Evolutionary conservation across 140 eudicot genomes (phyloP), one percentile per base, ranked within the genome.

Genomic region (Erigeron philadelphicus): DNA sequence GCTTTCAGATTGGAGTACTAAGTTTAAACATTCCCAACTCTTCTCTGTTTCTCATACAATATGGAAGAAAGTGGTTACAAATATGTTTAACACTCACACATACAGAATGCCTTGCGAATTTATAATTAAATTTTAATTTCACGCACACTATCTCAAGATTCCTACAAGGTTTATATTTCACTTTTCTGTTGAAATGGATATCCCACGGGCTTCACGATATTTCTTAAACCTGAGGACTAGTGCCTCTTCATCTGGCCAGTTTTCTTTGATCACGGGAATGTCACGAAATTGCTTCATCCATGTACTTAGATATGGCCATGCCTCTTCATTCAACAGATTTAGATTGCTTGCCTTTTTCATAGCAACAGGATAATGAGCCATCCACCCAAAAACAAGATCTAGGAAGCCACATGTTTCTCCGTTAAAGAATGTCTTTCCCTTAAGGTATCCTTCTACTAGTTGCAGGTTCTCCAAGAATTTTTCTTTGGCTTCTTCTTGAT

Each of bases 371-470:
- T 59, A 59, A 10, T 45, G 4, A 21, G 64, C 64, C 8, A 59
- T 9, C 64, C 64, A 59, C 44, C 64, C 64, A 12, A 59, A 21
- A 21, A 31, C 64, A 25, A 59, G 42, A 59, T 59, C 64, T 31
- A 59, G 16, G 44, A 21, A 59, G 25, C 64, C 64, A 59, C 9
- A 59, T 11, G 42, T 59, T 23, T 59, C 64, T 9, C 64, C 64
- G 23, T 42, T 19, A 7, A 59, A 59, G 5, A 59, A 59, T 25
- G 11, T 59, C 15, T 59, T 59, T 31, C 15, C 64, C 0, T 0
- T 23, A 25, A 59, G 15, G 3, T 8, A n/a, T 10, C 31, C 15
- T 59, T 59, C 64, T 21, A 59, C 43, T 1, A 59, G n/a, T 11
- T 59, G 25, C 6, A 59, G 15, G 43, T 11, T 23, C 43, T 25